These are phyloP conservation scores for Penicillium sp. DNA, from an alignment of 2,329 filamentous ascomycete species.

Conservation along the genomic window DNA sequence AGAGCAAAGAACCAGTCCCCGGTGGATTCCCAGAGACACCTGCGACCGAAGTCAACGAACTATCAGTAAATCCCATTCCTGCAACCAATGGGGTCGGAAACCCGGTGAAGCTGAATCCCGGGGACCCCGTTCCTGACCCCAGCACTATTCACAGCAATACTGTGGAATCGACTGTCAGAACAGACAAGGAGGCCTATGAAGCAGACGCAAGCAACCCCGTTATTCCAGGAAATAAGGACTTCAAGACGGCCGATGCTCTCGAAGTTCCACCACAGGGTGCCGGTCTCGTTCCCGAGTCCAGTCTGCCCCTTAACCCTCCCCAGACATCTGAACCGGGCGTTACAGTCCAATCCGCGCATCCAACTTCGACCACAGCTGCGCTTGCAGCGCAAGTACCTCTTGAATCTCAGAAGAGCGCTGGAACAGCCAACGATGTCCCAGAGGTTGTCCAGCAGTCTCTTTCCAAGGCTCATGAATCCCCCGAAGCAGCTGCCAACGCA, in stretches of 20 bases:
- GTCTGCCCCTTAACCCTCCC: conserved; percentile 61
- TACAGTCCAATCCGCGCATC: conserved; percentile 49
- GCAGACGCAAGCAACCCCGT: conserved; percentile 57
- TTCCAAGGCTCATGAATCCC: conserved; percentile 52
- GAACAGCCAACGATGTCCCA: conserved; percentile 32
- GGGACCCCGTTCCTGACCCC: conserved; percentile 72
- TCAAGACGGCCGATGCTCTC: conserved; percentile 38
- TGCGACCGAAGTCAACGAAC: conserved; percentile 42
- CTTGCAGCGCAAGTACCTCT: conserved; percentile 44
- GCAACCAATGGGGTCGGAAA: conserved; percentile 63
- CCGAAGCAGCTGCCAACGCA: conserved; percentile 68
- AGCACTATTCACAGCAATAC: conserved; percentile 64
- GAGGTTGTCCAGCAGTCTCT: conserved; percentile 45
- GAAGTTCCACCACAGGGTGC: conserved; percentile 56
- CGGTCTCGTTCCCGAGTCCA: conserved; percentile 73
- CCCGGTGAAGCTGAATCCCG: conserved; percentile 72
- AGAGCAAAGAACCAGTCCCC: conserved; percentile 49
- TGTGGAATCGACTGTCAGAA: conserved; percentile 60
- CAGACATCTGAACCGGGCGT: conserved; percentile 26
- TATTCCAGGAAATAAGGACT: conserved; percentile 44
- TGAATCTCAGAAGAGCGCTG: conserved; percentile 30
- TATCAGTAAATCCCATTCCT: conserved; percentile 55
- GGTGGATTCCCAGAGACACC: conserved; percentile 73
- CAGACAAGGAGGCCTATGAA: conserved; percentile 83
- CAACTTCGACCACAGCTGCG: conserved; percentile 44